Evolutionary conservation across 495 filamentous ascomycete genomes (phyloP), one percentile per base, ranked within the genome.

Genomic region (Penicillium ochrochloron): DNA sequence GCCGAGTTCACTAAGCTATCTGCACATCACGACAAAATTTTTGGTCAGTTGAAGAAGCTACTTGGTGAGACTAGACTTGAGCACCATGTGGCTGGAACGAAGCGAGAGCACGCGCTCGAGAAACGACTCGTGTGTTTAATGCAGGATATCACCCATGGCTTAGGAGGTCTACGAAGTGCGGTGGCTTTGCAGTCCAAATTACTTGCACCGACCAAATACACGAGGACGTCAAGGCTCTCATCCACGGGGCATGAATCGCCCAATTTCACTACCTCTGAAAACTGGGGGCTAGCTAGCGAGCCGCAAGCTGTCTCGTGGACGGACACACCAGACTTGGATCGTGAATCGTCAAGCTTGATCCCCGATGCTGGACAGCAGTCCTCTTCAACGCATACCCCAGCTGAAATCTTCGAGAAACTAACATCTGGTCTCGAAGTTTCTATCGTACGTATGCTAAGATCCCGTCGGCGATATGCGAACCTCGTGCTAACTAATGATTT

Each of bases 161-260:
- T 98, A 62, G 94, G 95, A 69, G 95, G 94, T 6, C 78, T 99
- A 70, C 86, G 93, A 55, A 96, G 92, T 78, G 93, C 95, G 46
- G 93, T 94, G 19, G 84, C 88, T 19, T 91, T 94, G 12, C 95
- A 70, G 34, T 63, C 72, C 35, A 48, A 41, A 15, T 65, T 66
- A 12, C 48, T 56, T 19, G 51, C 27, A 11, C 51, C 27, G 15
- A 34, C 51, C 2, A 54, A 54, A 34, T 34, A 54, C 15, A 29
- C 27, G 10, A 54, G 31, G 7, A 54, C 19, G 4, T 6, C 51
- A 21, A 15, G 19, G 10, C 10, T 15, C 25, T 54, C 51, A 11
- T 12, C 10, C 9, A 14, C 14, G 10, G 10, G 9, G 25, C 9
- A 10, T 4, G 19, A 48, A 10, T 21, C 23, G 9, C 25, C 44